A percentile compares a stretch with the other conserved stretches of the same genome.
phyloP scores from a whole-genome alignment of 257 asterid genomes.

The Schizonepeta tenuifolia region DNA sequence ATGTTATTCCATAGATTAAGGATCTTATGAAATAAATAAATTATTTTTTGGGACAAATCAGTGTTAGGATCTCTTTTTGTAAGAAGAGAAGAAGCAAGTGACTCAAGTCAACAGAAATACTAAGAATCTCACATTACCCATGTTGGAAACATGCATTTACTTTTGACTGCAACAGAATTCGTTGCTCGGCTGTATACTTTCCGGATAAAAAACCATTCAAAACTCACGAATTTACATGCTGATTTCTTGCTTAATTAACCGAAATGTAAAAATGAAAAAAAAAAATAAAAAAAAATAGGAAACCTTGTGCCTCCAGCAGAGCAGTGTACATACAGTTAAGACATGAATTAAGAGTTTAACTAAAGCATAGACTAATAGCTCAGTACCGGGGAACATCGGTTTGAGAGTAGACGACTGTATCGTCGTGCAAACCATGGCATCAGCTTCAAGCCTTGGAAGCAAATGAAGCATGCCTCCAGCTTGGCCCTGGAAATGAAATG shows the following conservation, averaged over 20 bases:
- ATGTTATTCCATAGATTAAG: no score
- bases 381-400: conserved; percentile 45
- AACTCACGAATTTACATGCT: no score
- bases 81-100: no score
- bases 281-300: not conserved
- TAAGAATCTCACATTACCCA: no score
- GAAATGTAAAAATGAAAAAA: not conserved
- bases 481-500: conserved; percentile 62
- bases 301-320: not conserved
- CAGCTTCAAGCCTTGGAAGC: conserved; percentile 63
- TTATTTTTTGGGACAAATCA: no score
- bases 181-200: no score
- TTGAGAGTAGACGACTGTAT: conserved; percentile 45
- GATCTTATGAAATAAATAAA: no score
- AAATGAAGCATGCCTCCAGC: conserved; percentile 61
- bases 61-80: no score
- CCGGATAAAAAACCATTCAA: no score
- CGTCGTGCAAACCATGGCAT: conserved; percentile 47
- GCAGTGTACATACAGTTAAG: conserved; percentile 16
- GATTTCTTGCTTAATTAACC: not conserved
- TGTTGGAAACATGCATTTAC: not conserved
- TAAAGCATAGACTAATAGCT: conserved; percentile 19
- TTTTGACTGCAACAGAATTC: no score
- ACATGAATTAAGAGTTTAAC: not conserved
- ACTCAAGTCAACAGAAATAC: no score